Evolutionary conservation across 495 filamentous ascomycete species (phyloP).

Genomic region (Xanthoparmelia taractica): DNA sequence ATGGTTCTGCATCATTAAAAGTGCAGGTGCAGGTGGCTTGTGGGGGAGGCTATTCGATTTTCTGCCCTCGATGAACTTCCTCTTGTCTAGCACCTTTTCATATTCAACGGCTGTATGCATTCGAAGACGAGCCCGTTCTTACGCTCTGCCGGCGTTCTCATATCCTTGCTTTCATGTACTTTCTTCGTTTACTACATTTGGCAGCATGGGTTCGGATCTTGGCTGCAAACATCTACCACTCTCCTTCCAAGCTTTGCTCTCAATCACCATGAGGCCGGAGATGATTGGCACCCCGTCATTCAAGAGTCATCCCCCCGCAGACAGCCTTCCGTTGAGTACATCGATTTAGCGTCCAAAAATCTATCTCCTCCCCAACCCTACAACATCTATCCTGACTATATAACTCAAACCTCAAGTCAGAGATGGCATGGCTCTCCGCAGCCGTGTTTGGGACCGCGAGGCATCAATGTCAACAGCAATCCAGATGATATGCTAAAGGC

Average conservation of each 20-base stretch:
- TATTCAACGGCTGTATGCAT: background rate
- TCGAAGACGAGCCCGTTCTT: background rate
- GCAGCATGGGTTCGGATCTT: background rate
- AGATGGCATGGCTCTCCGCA: constrained; percentile 7
- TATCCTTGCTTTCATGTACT: background rate
- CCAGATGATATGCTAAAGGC: constrained; percentile 6
- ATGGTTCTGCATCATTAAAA: no score
- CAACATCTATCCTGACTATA: background rate
- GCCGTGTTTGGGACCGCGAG: constrained; percentile 10
- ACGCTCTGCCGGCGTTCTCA: background rate
- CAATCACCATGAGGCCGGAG: background rate
- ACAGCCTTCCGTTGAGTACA: background rate
- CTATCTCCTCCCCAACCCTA: background rate
- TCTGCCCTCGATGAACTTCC: background rate
- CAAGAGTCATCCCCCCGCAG: background rate
- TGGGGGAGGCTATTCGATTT: background rate
- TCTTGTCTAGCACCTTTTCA: background rate
- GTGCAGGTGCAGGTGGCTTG: no score
- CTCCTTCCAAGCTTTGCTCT: background rate
- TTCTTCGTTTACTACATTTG: background rate
- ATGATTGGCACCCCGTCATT: background rate
- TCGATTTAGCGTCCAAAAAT: background rate
- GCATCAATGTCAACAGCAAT: constrained; percentile 1
- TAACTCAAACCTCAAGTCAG: background rate
- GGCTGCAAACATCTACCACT: background rate